Evolutionary conservation across 768 basidiomycete species (phyloP).

Genomic region (Rhizopogon rudus): DNA sequence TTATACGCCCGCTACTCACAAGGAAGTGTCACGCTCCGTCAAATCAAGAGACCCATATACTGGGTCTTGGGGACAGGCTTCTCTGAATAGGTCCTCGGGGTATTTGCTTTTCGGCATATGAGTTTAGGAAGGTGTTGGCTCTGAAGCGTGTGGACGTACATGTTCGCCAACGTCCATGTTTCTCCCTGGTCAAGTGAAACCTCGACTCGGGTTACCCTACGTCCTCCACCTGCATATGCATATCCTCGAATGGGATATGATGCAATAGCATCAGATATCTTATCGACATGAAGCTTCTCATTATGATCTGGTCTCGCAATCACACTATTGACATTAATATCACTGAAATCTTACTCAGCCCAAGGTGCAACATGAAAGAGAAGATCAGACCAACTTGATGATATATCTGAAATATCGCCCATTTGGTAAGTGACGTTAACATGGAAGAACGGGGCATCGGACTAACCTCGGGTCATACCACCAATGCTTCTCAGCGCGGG

Average conservation of each 20-base stretch:
- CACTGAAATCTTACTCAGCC: constrained; percentile 34
- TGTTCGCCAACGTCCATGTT: constrained; percentile 40
- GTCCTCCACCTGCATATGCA: constrained; percentile 59
- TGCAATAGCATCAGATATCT: constrained; percentile 5
- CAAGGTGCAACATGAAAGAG: neutral
- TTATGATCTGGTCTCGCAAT: constrained; percentile 53
- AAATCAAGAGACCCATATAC: constrained; percentile 50
- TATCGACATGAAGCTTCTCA: constrained; percentile 31
- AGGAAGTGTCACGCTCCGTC: constrained; percentile 43
- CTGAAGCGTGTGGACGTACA: constrained; percentile 18
- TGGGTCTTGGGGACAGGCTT: constrained; percentile 26
- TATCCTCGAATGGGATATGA: constrained; percentile 47
- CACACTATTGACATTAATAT: constrained; percentile 56
- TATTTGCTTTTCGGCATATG: constrained; percentile 25
- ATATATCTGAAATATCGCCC: constrained; percentile 18
- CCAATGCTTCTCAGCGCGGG: constrained; percentile 45
- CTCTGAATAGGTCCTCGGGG: constrained; percentile 48
- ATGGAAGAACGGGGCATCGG: neutral
- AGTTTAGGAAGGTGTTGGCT: neutral
- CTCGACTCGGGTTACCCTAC: constrained; percentile 55
- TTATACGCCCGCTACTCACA: constrained; percentile 20
- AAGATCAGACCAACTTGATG: constrained; percentile 24
- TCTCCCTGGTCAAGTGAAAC: constrained; percentile 49
- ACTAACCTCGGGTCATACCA: constrained; percentile 46
- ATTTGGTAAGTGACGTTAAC: neutral